phyloP scores from a whole-genome alignment of 2,329 filamentous ascomycete species.

The Akanthomyces lecanii region DNA sequence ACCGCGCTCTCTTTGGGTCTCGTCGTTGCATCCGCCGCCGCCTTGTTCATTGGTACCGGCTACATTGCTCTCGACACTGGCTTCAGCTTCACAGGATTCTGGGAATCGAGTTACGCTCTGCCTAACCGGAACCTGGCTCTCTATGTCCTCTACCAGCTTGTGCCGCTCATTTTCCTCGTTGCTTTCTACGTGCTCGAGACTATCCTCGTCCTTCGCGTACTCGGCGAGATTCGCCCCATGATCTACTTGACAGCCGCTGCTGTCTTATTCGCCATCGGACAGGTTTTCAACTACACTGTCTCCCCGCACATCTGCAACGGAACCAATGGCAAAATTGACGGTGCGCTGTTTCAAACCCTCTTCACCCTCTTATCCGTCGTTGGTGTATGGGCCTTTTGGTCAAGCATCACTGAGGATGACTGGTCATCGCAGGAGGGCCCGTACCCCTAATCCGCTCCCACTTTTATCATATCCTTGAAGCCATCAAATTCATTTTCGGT shows the following conservation, averaged over 20 bases:
- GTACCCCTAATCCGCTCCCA: conserved; percentile 33
- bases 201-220: conserved; percentile 75
- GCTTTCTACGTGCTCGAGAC: conserved; percentile 81
- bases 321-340: conserved; percentile 81
- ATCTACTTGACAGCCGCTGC: conserved; percentile 72
- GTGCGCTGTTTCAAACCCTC: conserved; percentile 84
- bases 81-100: conserved; percentile 78
- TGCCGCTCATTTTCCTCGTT: conserved; percentile 83
- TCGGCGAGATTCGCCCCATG: conserved; percentile 91
- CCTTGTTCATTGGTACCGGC: conserved; percentile 82
- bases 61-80: conserved; percentile 96
- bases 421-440: conserved; percentile 63
- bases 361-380: conserved; percentile 85
- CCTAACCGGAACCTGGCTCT: conserved; percentile 76
- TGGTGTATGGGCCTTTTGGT: conserved; percentile 93
- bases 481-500: conserved; percentile 16
- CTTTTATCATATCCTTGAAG: conserved; percentile 11
- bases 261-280: conserved; percentile 82
- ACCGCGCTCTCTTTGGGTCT: conserved; percentile 78
- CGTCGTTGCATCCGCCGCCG: conserved; percentile 63
- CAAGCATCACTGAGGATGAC: conserved; percentile 97
- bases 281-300: conserved; percentile 94
- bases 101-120: conserved; percentile 53
- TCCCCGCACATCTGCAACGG: conserved; percentile 87
- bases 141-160: conserved; percentile 90